phyloP scores from a whole-genome alignment of 1,139 yeast genomes.

The Debaryomycetaceae sp. region DNA sequence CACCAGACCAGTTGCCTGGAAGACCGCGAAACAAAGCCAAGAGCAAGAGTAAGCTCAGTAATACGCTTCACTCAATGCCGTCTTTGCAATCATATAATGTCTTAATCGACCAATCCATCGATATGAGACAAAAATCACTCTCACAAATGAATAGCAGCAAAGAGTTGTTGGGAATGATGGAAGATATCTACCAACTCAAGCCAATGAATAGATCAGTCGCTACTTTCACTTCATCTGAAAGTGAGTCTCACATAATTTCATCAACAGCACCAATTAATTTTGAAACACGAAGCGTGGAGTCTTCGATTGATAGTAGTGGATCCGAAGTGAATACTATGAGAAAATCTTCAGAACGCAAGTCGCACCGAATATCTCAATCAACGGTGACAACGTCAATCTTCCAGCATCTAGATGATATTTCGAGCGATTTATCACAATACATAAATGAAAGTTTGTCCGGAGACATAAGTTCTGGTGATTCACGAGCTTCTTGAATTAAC shows the following conservation, averaged over 20 bases:
- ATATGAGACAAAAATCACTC: background rate
- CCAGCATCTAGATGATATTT: constrained; percentile 29
- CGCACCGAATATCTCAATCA: constrained; percentile 21
- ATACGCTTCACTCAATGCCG: background rate
- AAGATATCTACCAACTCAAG: constrained; percentile 22
- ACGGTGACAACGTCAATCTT: constrained; percentile 27
- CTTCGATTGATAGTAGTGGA: background rate
- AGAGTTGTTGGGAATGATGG: constrained; percentile 3
- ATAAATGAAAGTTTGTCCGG: background rate
- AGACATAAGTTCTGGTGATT: background rate
- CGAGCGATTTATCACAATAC: constrained; percentile 26
- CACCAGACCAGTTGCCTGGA: background rate
- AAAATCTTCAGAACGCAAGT: background rate
- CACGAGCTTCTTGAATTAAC: background rate
- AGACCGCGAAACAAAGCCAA: background rate
- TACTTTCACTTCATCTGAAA: constrained; percentile 19
- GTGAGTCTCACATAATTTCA: constrained; percentile 5
- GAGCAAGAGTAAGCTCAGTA: background rate
- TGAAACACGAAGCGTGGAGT: background rate
- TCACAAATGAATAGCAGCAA: constrained; percentile 1
- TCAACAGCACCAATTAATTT: background rate
- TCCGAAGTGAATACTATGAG: background rate
- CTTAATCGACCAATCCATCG: background rate
- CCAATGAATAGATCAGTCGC: constrained; percentile 32
- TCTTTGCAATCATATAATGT: background rate